Base-by-base conservation (phyloP, 2,329 filamentous ascomycete genomes). In the Colletotrichum sp. region DNA sequence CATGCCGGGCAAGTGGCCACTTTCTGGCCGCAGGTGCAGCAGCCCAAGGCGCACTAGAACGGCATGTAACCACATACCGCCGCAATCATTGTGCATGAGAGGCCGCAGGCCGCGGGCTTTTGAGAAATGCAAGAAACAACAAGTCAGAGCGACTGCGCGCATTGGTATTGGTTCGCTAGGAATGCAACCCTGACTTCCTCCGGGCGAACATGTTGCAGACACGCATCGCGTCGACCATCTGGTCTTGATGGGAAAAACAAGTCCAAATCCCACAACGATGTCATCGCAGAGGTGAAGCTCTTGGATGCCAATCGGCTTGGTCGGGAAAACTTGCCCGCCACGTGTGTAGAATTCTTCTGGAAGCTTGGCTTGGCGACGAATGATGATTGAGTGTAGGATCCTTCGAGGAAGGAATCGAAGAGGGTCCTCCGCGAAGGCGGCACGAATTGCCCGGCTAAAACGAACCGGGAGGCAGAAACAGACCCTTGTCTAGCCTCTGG, bases 11-110 rank as follows among this genome's bases (percentile, higher is more conserved):
- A 63, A 66, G 59, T 72, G 62, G 68, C 72, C 62, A 67, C 72
- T 62, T 75, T 39, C 34, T 72, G 72, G 72, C 52, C 72, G 62
- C 52, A 36, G 36, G 21, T 57, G 68, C 62, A 63, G 44, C 71
- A 60, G 55, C 55, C 52, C 72, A 72, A 72, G 62, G 32, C 72
- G 62, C 66, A 60, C 68, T 75, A 72, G 68, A 26, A 62, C 72
- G 68, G 68, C 72, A 75, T 67, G 72, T 72, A 72, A 75, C 72
- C 72, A 75, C 52, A 75, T 72, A 62, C 52, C 68, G 34, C 68
- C 24, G 36, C 60, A 66, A 57, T 26, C 30, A 26, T 55, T 55
- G 59, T 67, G 72, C 68, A 67, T 32, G 21, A 62, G 68, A 57
- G n/a, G 28, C 36, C 36, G 21, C 21, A 32, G n/a, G 57, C 26